Base-by-base conservation (phyloP, 2,329 filamentous ascomycete genomes). In the Aspergillus puulaauensis region DNA sequence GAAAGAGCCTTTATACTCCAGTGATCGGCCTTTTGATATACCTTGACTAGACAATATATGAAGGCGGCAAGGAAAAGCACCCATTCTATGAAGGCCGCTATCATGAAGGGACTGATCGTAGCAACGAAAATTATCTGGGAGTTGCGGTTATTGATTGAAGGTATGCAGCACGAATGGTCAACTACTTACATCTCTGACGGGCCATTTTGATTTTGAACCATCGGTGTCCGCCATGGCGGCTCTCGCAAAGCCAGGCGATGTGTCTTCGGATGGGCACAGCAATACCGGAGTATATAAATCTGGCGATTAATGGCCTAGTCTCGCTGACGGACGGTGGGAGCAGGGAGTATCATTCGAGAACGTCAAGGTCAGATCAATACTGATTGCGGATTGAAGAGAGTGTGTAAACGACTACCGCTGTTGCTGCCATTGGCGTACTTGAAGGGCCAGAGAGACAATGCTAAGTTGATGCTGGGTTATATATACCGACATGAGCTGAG, bases 11-110 rank as follows among this genome's bases (percentile, higher is more conserved):
- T 86, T 60, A 96, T 90, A 44, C 89, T 91, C 86, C 90, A 92
- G 70, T 91, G 89, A 67, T 96, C 91, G 19, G 93, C 92, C 74
- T 98, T 98, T 63, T 86, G 81, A 68, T 89, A 96, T 31, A 93
- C 92, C 73, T 97, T 96, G 70, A 86, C 79, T 1, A 97, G 80
- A 71, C 93, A 98, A 76, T 97, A 98, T 61, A 95, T 72, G 71
- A 98, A 98, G 3, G 93, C 92, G n/a, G 89, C 86, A 41, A 98
- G 82, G 91, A 93, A 97, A 14, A 98, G 83, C 60, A 96, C 87
- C 92, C 95, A 98, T 77, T 98, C 93, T 8, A 98, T 80, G 31
- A 92, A 81, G 2, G 93, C 93, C 58, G 90, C 90, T 23, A 95
- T 68, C 87, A 97, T 91, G 50, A 97, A 80, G 6, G 88, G 75